Evolutionary conservation across 805 yeast species (phyloP).

Genomic region (Lipomyces oligophaga): DNA sequence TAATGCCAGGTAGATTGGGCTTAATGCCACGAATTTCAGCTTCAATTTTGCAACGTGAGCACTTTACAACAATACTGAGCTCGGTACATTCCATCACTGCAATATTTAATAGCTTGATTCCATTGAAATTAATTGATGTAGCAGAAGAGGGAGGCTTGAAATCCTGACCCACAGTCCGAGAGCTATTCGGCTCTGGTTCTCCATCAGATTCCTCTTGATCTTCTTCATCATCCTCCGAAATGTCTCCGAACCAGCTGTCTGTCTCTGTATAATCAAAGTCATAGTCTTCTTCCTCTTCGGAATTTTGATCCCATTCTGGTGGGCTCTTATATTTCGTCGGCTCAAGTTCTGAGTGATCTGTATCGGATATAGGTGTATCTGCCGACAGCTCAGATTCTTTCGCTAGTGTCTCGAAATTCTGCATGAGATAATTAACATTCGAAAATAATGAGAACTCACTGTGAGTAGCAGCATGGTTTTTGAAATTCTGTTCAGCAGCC

Average conservation of each 20-base stretch:
- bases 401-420: slow-evolving; percentile 14
- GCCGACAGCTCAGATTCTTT: too few relatives aligned
- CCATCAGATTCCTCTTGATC: neutral
- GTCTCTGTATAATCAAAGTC: slow-evolving; percentile 28
- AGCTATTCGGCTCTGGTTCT: neutral
- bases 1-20: slow-evolving; percentile 37
- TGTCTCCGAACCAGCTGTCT: neutral
- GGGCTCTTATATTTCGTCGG: slow-evolving; percentile 14
- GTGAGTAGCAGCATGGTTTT: slow-evolving; percentile 3
- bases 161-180: slow-evolving; percentile 6
- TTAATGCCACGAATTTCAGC: slow-evolving; percentile 38
- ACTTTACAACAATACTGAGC: slow-evolving; percentile 38
- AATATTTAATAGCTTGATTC: slow-evolving; percentile 35
- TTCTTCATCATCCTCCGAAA: neutral
- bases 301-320: slow-evolving; percentile 28
- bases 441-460: slow-evolving; percentile 26
- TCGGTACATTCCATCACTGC: slow-evolving; percentile 38
- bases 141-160: slow-evolving; percentile 32
- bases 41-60: slow-evolving; percentile 39
- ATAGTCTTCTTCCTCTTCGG: slow-evolving; percentile 23
- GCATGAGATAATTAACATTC: slow-evolving; percentile 24
- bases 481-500: slow-evolving; percentile 23
- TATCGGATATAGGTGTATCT: neutral
- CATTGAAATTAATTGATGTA: slow-evolving; percentile 37
- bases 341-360: neutral